Percentiles rank a stretch among this genome's conserved stretches.
Evolutionary conservation across 1,284 basidiomycete genomes (phyloP).

Genomic region (Stygiomarasmius scandens): DNA sequence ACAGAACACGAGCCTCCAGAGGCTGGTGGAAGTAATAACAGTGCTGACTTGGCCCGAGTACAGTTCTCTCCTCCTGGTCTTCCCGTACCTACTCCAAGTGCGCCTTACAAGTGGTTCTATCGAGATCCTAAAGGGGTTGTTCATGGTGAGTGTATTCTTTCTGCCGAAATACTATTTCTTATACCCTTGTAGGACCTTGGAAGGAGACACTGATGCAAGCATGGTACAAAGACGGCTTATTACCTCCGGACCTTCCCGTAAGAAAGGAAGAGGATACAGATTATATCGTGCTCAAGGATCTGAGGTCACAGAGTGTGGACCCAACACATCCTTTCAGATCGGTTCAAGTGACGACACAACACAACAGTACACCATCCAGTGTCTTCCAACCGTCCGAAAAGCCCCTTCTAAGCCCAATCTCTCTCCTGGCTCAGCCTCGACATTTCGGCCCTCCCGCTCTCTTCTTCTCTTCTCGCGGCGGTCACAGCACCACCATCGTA

Average conservation of each 20-base stretch:
- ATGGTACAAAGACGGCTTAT: constrained; percentile 80
- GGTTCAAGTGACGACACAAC: constrained; percentile 32
- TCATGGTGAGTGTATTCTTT: constrained; percentile 56
- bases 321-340: constrained; percentile 76
- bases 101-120: constrained; percentile 78
- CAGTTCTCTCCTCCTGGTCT: constrained; percentile 79
- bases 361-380: constrained; percentile 16
- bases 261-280: constrained; percentile 71
- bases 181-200: constrained; percentile 66
- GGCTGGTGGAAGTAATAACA: constrained; percentile 37
- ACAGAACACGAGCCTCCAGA: constrained; percentile 53
- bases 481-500: constrained; percentile 82
- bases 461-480: constrained; percentile 84
- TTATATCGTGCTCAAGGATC: constrained; percentile 69
- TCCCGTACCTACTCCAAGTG: constrained; percentile 64
- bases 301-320: constrained; percentile 74
- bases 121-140: constrained; percentile 76
- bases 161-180: not conserved
- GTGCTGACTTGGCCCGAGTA: constrained; percentile 55
- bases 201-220: constrained; percentile 82
- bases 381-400: constrained; percentile 43
- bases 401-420: constrained; percentile 74
- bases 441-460: constrained; percentile 85
- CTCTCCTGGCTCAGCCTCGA: constrained; percentile 76
- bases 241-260: constrained; percentile 79